These are phyloP conservation scores for Fusarium sp. DNA, from an alignment of 2,329 filamentous ascomycete species.

Conservation along the genomic window DNA sequence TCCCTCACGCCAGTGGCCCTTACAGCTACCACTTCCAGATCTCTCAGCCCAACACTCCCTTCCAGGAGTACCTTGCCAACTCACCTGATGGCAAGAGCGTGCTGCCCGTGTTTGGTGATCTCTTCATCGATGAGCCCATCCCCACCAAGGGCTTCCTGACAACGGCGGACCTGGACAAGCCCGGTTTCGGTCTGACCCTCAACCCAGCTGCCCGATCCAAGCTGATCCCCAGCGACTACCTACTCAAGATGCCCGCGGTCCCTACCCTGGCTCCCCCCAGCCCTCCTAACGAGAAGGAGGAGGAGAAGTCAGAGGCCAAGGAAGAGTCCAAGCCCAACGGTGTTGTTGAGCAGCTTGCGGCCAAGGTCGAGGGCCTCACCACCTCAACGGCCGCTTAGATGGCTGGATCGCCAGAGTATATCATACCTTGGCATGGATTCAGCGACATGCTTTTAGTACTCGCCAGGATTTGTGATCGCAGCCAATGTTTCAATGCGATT, in stretches of 20 bases:
- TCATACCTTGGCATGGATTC: background rate
- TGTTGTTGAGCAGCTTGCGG: slow-evolving; percentile 46
- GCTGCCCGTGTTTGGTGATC: slow-evolving; percentile 88
- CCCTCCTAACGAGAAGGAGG: slow-evolving; percentile 37
- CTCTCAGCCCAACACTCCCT: slow-evolving; percentile 91
- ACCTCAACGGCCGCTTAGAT: slow-evolving; percentile 29
- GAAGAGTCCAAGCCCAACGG: slow-evolving; percentile 32
- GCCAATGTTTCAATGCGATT: slow-evolving; percentile 2
- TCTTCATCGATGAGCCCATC: slow-evolving; percentile 92
- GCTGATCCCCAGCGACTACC: slow-evolving; percentile 78
- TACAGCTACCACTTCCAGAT: slow-evolving; percentile 98
- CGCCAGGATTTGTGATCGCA: background rate
- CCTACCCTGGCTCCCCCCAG: slow-evolving; percentile 52
- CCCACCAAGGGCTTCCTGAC: slow-evolving; percentile 85
- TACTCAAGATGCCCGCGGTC: slow-evolving; percentile 75
- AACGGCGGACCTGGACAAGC: slow-evolving; percentile 83
- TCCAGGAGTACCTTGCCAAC: slow-evolving; percentile 96
- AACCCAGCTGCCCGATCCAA: slow-evolving; percentile 78
- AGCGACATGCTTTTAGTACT: background rate
- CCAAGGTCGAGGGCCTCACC: slow-evolving; percentile 49
- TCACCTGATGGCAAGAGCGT: slow-evolving; percentile 91
- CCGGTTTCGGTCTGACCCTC: slow-evolving; percentile 88
- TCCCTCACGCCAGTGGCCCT: slow-evolving; percentile 92
- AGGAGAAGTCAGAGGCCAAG: slow-evolving; percentile 14
- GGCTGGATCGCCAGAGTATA: background rate